These are phyloP conservation scores for Eucalyptus tenuipes DNA, from an alignment of 345 rosid genomes.

Conservation along the genomic window DNA sequence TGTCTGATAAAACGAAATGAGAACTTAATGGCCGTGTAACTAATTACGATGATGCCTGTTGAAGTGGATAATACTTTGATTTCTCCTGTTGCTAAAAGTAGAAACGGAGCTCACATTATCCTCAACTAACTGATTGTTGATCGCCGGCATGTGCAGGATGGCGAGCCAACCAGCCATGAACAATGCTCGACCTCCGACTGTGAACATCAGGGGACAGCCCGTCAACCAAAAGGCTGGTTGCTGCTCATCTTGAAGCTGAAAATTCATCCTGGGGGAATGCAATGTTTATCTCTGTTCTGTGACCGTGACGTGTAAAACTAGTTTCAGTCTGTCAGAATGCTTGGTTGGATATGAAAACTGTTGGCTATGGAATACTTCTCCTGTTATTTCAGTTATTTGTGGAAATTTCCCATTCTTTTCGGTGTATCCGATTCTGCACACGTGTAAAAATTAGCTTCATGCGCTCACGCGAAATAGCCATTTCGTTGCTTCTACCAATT, in stretches of 20 bases:
- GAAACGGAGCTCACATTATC: not conserved
- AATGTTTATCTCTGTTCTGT: not conserved
- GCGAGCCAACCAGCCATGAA: conserved; percentile 59
- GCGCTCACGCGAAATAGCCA: not conserved
- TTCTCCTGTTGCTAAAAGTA: not conserved
- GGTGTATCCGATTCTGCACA: not conserved
- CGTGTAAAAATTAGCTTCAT: not conserved
- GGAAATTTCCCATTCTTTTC: not conserved
- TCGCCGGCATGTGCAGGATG: conserved; percentile 26
- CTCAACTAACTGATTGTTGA: not conserved
- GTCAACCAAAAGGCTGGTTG: conserved; percentile 71
- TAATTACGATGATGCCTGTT: not conserved
- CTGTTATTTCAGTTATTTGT: not conserved
- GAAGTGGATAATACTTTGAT: not conserved
- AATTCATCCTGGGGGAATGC: not conserved
- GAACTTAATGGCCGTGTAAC: not conserved
- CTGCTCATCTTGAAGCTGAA: conserved; percentile 43
- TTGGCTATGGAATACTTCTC: not conserved
- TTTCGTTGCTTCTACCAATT: not conserved
- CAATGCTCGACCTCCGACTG: conserved; percentile 51
- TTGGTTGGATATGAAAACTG: not conserved
- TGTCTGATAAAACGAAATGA: not conserved
- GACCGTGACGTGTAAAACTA: conserved; percentile 1
- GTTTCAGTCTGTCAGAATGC: not conserved
- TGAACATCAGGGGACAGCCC: conserved; percentile 68